Base-by-base conservation (phyloP, 441 rosid species). In the Gossypium trilobum region DNA sequence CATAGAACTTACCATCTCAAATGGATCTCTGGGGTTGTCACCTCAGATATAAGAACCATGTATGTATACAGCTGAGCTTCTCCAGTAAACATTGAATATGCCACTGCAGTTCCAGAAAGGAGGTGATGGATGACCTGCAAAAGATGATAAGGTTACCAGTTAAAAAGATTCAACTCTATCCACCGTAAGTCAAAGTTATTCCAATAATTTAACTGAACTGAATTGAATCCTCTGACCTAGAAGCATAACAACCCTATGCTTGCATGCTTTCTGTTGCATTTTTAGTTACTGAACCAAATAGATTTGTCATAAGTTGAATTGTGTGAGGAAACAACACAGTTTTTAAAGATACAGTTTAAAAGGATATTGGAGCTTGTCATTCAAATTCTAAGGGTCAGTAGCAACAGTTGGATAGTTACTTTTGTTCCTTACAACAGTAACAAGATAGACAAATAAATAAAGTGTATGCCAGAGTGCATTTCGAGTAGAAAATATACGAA, bases 1-100 rank as follows among this genome's bases (percentile, higher is more conserved):
- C 9, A 7, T 14, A 14, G 2, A 67, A 55, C 78, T 65, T 79
- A 87, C 91, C 91, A 87, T 82, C 89, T 85, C 80, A 87, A 66
- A 72, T 87, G 83, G 22, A 87, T 81, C 77, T 76, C 85, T 8
- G 91, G 91, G 56, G 89, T 84, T n/a, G 91, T 87, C 67, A 86
- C 70, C 81, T 85, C 91, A 11, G 89, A 85, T 73, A 87, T 75
- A 33, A 87, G 77, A 71, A 84, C 82, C 91, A 85, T 87, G 81
- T 75, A 87, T 25, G 87, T 84, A 63, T 90, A 90, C 63, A 90
- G 71, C 78, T 88, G 92, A 50, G 87, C 92, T 74, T 90, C 95
- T 73, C 90, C 87, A 11, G 85, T 78, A 75, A 86, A 82, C 78
- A 90, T 75, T 56, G 95, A 75, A 79, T 87, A 87, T n/a, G 88